Percentiles rank a stretch among this genome's conserved stretches.
Evolutionary conservation across 2,329 filamentous ascomycete species (phyloP).

Genomic region (Xylaria sp.): DNA sequence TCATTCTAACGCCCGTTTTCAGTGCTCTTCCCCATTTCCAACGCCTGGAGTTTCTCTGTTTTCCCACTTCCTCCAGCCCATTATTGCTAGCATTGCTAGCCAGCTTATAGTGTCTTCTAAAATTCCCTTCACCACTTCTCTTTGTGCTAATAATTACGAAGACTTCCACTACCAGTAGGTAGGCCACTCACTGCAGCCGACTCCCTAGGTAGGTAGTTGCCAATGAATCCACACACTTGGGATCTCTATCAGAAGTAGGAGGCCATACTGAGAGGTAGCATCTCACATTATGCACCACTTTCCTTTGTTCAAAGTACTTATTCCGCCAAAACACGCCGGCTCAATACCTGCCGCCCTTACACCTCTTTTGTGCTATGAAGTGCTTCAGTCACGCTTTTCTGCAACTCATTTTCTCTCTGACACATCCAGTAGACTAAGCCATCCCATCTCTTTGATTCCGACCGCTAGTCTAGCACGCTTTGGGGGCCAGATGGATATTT

Average conservation of each 20-base stretch:
- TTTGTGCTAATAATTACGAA: not conserved
- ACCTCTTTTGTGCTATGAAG: not conserved
- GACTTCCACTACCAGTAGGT: not conserved
- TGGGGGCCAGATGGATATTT: not conserved
- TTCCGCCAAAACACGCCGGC: slow-evolving; percentile 4
- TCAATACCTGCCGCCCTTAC: not conserved
- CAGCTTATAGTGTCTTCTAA: not conserved
- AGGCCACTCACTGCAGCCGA: not conserved
- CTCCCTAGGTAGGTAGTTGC: not conserved
- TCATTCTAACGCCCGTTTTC: slow-evolving; percentile 36
- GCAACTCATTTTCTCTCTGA: not conserved
- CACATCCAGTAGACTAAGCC: no score
- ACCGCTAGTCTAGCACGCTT: not conserved
- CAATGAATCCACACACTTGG: not conserved
- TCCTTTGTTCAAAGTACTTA: not conserved
- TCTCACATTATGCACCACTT: no score
- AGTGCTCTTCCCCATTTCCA: slow-evolving; percentile 35
- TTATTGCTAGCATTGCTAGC: not conserved
- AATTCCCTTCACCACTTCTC: not conserved
- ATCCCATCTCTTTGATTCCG: not conserved
- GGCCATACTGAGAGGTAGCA: no score
- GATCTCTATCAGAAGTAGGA: not conserved
- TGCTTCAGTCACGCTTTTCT: not conserved
- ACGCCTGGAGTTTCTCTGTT: slow-evolving; percentile 22
- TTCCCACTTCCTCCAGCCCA: slow-evolving; percentile 10